These are phyloP conservation scores for Scorias spongiosa DNA, from an alignment of 2,329 filamentous ascomycete species.

Conservation along the genomic window DNA sequence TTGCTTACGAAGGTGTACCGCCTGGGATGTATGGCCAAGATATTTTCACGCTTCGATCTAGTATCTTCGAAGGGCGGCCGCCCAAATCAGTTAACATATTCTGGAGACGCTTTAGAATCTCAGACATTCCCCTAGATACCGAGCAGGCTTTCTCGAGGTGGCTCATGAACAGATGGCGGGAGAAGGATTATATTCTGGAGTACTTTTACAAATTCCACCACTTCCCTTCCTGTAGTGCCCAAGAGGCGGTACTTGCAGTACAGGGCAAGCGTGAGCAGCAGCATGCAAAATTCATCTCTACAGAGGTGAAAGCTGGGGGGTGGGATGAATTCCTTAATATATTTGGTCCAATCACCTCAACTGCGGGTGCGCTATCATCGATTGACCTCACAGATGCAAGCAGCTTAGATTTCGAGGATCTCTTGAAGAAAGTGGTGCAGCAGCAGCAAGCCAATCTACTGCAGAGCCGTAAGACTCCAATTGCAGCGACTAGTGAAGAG, in stretches of 20 bases:
- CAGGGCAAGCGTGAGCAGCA: constrained; percentile 21
- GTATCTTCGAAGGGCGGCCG: constrained; percentile 74
- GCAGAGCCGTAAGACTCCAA: constrained; percentile 12
- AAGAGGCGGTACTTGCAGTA: constrained; percentile 21
- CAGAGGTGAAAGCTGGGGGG: constrained; percentile 33
- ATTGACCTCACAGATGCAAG: constrained; percentile 25
- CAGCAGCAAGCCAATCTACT: constrained; percentile 18
- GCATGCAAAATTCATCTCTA: constrained; percentile 30
- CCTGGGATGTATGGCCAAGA: constrained; percentile 74
- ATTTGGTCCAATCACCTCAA: constrained; percentile 35
- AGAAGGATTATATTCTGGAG: constrained; percentile 82
- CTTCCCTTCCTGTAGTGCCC: constrained; percentile 48
- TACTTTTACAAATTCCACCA: constrained; percentile 58
- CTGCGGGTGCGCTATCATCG: constrained; percentile 31
- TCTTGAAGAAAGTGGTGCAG: constrained; percentile 19
- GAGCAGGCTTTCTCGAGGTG: constrained; percentile 65
- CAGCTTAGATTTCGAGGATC: constrained; percentile 18
- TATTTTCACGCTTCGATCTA: constrained; percentile 72
- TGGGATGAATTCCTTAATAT: constrained; percentile 38
- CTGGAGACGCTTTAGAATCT: constrained; percentile 73
- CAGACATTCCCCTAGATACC: constrained; percentile 66
- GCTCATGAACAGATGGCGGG: constrained; percentile 74
- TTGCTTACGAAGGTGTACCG: constrained; percentile 88
- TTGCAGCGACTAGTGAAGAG: constrained; percentile 15
- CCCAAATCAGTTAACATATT: constrained; percentile 95